Evolutionary conservation across 495 filamentous ascomycete genomes (phyloP).

Genomic region (Penicillium cataractarum): DNA sequence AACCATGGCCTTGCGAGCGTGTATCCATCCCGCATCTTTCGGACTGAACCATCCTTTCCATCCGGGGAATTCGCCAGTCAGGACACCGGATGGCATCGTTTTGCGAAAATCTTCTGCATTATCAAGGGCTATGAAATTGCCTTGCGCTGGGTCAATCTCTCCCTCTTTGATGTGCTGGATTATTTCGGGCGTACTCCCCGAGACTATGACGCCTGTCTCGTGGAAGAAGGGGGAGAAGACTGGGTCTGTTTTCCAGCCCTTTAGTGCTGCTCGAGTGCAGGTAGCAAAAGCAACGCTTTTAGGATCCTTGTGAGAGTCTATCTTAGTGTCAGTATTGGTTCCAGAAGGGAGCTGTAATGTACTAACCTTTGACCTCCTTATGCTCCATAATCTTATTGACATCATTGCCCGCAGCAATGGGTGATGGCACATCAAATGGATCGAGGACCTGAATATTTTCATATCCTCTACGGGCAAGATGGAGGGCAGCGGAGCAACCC

Average conservation of each 20-base stretch:
- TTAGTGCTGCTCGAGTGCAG: slow-evolving; percentile 40
- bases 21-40: slow-evolving; percentile 53
- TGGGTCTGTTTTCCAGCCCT: slow-evolving; percentile 52
- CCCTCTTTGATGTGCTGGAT: slow-evolving; percentile 42
- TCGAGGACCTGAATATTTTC: slow-evolving; percentile 53
- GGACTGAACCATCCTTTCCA: slow-evolving; percentile 55
- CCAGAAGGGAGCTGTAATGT: neutral
- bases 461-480: slow-evolving; percentile 54
- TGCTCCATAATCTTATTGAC: slow-evolving; percentile 61
- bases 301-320: slow-evolving; percentile 26
- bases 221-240: slow-evolving; percentile 55
- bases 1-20: slow-evolving; percentile 49
- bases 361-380: slow-evolving; percentile 44
- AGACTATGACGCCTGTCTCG: slow-evolving; percentile 49
- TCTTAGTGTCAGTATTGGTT: neutral
- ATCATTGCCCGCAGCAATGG: slow-evolving; percentile 58
- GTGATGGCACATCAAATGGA: slow-evolving; percentile 47
- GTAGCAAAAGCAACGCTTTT: slow-evolving; percentile 39
- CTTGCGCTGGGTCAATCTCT: slow-evolving; percentile 35
- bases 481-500: slow-evolving; percentile 56
- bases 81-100: slow-evolving; percentile 55
- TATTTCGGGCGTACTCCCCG: slow-evolving; percentile 40
- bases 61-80: slow-evolving; percentile 52
- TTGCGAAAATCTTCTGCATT: slow-evolving; percentile 49
- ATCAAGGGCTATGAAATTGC: slow-evolving; percentile 30